Percentiles rank a stretch among this genome's conserved stretches.
Conservation (phyloP, 352 stramenopile genomes). For the Phytophthora fragariaefolia region DNA sequence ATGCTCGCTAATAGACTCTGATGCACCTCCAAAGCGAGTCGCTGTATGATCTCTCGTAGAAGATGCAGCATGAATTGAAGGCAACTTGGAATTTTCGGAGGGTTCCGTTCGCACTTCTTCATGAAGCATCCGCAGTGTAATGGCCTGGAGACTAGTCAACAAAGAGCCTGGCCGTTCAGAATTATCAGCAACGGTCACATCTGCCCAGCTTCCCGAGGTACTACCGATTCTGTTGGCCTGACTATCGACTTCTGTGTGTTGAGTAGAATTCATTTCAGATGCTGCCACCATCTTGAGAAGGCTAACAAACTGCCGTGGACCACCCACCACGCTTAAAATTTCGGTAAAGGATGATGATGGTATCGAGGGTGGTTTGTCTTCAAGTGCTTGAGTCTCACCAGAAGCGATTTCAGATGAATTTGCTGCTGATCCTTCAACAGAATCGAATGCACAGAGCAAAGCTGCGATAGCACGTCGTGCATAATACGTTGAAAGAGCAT, state of each 20-base stretch:
- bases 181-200: constrained; percentile 13
- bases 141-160: constrained; percentile 54
- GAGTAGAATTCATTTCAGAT: constrained; percentile 71
- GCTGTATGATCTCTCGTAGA: constrained; percentile 1
- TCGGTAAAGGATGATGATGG: constrained; percentile 35
- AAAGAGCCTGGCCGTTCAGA: constrained; percentile 48
- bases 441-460: constrained; percentile 37
- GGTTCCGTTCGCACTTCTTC: constrained; percentile 60
- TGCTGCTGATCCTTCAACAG: constrained; percentile 4
- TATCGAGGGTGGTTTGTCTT: constrained; percentile 23
- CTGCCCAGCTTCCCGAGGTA: neutral
- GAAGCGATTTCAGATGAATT: neutral
- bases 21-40: neutral
- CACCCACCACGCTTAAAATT: constrained; percentile 64
- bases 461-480: constrained; percentile 61
- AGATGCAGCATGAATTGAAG: neutral
- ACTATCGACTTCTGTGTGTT: constrained; percentile 20
- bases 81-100: constrained; percentile 27
- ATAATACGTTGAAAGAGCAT: constrained; percentile 85
- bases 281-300: constrained; percentile 84
- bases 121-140: constrained; percentile 60
- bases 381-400: constrained; percentile 7
- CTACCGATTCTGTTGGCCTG: neutral
- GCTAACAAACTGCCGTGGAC: constrained; percentile 78
- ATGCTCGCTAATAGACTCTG: constrained; percentile 1